Conservation (phyloP, 345 rosid species). For the Odontarrhena argentea region DNA sequence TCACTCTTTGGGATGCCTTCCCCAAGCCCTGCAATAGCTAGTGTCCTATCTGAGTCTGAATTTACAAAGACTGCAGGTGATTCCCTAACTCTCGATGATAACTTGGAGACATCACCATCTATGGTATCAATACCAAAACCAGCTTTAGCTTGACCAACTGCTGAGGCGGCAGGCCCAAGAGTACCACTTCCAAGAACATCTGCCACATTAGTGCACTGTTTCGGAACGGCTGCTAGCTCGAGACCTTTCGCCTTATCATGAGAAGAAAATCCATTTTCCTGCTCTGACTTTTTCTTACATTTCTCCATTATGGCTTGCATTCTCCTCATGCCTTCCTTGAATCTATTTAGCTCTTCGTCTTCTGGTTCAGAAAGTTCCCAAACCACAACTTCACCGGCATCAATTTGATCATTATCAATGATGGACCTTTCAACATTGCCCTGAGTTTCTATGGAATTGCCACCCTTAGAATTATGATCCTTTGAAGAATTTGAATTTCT, state of each 20-base stretch:
- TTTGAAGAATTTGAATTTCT: constrained; percentile 27
- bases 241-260: constrained; percentile 38
- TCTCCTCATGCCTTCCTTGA: constrained; percentile 79
- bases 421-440: constrained; percentile 48
- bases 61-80: constrained; percentile 52
- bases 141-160: constrained; percentile 12
- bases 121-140: constrained; percentile 9
- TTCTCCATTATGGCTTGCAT: constrained; percentile 75
- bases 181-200: constrained; percentile 13
- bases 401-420: constrained; percentile 58
- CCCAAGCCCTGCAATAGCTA: constrained; percentile 64
- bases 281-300: constrained; percentile 54
- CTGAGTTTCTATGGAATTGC: constrained; percentile 37
- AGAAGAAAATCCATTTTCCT: constrained; percentile 41
- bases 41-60: constrained; percentile 44
- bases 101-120: constrained; percentile 40
- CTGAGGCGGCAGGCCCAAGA: constrained; percentile 5
- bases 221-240: background rate
- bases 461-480: constrained; percentile 18
- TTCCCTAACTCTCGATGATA: constrained; percentile 51
- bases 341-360: constrained; percentile 67
- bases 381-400: constrained; percentile 53
- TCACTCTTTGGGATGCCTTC: constrained; percentile 90
- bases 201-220: constrained; percentile 16
- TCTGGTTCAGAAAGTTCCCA: constrained; percentile 59